Percentiles rank a stretch among this genome's conserved stretches.
Evolutionary conservation across 176 grass and related monocot species (phyloP).

Genomic region (Zea mays): DNA sequence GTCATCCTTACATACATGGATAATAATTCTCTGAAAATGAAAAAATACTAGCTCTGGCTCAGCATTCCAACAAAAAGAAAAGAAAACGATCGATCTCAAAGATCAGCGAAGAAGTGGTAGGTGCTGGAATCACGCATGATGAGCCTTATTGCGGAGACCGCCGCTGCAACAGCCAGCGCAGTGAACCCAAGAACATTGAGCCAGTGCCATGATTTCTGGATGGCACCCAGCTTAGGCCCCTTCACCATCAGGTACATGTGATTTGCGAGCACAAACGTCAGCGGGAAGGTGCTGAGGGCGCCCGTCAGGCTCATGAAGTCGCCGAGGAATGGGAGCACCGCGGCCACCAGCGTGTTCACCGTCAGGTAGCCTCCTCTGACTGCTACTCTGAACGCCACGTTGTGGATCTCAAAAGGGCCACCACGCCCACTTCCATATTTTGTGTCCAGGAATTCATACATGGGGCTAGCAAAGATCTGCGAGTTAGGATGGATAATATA

Average conservation of each 20-base stretch:
- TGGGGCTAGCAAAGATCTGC: constrained; percentile 96
- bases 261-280: constrained; percentile 92
- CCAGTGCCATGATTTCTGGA: constrained; percentile 87
- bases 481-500: too few relatives aligned
- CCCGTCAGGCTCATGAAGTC: constrained; percentile 99
- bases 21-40: too few relatives aligned
- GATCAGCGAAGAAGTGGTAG: constrained; percentile 93
- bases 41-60: too few relatives aligned
- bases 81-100: constrained; percentile 39
- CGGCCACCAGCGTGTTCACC: constrained; percentile 82
- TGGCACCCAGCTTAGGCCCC: constrained; percentile 51
- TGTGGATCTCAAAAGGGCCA: constrained; percentile 68
- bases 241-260: constrained; percentile 92
- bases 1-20: too few relatives aligned
- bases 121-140: constrained; percentile 74
- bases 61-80: neutral
- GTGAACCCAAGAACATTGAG: constrained; percentile 80
- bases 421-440: constrained; percentile 65
- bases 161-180: constrained; percentile 52
- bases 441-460: constrained; percentile 95
- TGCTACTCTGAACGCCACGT: constrained; percentile 62
- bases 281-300: constrained; percentile 84
- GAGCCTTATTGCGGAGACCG: constrained; percentile 74
- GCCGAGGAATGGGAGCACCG: constrained; percentile 75
- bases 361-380: constrained; percentile 90